Base-by-base conservation (phyloP, 2,329 filamentous ascomycete genomes). In the Pseudocercospora macadamiae region DNA sequence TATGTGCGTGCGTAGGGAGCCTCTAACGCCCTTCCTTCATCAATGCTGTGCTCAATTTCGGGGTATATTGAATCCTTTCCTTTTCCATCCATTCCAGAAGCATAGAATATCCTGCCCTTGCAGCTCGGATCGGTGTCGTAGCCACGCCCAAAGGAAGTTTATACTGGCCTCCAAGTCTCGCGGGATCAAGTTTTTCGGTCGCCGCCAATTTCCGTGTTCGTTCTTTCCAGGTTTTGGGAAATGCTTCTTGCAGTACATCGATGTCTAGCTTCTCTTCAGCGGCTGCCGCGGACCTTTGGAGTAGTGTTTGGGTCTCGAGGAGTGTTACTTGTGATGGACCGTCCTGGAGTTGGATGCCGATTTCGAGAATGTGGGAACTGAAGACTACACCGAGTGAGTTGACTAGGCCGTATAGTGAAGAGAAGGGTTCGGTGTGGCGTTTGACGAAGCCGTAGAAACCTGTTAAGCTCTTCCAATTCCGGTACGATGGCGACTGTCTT, bases 41-140 rank as follows among this genome's bases (percentile, higher is more conserved):
- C n/a, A n/a, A n/a, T n/a, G n/a, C n/a, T n/a, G n/a, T n/a, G n/a
- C n/a, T n/a, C n/a, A n/a, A n/a, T n/a, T n/a, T n/a, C n/a, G n/a
- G n/a, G n/a, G n/a, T n/a, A n/a, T n/a, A n/a, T n/a, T n/a, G n/a
- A n/a, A 69, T 12, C 26, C 58, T 55, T 19, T 67, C 61, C 54
- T 55, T 60, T 34, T 58, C 60, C 48, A 76, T 73, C 71, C 77
- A 80, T 65, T 81, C 79, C 19, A 63, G 61, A 16, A 80, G 61
- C 51, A 80, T 74, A 48, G 69, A 67, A 18, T 76, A 62, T 0
- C 76, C 79, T 34, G 79, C 77, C 0, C 78, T 66, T 1, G 79
- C 77, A 1, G 77, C 78, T 51, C 76, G 72, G n/a, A 79, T 66
- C 0, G 79, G 75, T 4, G 72, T 74, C 1, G 76, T 78, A 25